phyloP scores from a whole-genome alignment of 495 filamentous ascomycete species.

The Xylaria telfairii region DNA sequence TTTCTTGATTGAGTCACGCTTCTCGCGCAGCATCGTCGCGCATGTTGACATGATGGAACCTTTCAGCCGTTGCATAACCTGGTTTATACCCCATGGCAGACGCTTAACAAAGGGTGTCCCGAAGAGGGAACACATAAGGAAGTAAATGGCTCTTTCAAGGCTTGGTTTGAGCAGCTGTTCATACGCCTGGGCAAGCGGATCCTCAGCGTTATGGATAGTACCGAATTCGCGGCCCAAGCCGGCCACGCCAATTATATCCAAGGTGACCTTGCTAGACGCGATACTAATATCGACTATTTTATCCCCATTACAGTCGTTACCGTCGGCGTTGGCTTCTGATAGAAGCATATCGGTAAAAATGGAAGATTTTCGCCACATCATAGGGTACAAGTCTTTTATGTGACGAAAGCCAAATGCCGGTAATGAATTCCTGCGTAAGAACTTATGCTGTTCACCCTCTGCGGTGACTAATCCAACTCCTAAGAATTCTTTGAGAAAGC shows the following conservation, averaged over 20 bases:
- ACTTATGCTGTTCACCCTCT: slow-evolving; percentile 77
- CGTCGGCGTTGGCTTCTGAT: slow-evolving; percentile 3
- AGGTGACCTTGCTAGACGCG: slow-evolving; percentile 68
- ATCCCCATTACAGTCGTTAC: slow-evolving; percentile 40
- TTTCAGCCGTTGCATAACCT: slow-evolving; percentile 55
- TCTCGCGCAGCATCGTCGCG: slow-evolving; percentile 62
- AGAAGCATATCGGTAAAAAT: slow-evolving; percentile 38
- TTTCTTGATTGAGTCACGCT: slow-evolving; percentile 59
- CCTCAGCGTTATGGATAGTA: slow-evolving; percentile 61
- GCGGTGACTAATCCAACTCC: slow-evolving; percentile 73
- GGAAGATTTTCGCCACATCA: slow-evolving; percentile 71
- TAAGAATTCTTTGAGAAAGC: slow-evolving; percentile 60
- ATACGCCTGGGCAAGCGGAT: slow-evolving; percentile 67
- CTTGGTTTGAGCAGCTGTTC: slow-evolving; percentile 53
- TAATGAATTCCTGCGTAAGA: slow-evolving; percentile 71
- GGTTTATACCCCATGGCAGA: slow-evolving; percentile 66
- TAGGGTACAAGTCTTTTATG: slow-evolving; percentile 74
- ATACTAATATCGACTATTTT: slow-evolving; percentile 52
- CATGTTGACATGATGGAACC: slow-evolving; percentile 62
- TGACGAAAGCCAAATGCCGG: slow-evolving; percentile 78
- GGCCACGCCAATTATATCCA: slow-evolving; percentile 77
- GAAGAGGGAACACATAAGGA: slow-evolving; percentile 48
- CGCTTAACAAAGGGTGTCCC: slow-evolving; percentile 50
- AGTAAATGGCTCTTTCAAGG: slow-evolving; percentile 40
- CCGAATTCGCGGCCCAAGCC: slow-evolving; percentile 75